These are phyloP conservation scores for Metarhizium album DNA, from an alignment of 2,329 filamentous ascomycete species.

Conservation along the genomic window DNA sequence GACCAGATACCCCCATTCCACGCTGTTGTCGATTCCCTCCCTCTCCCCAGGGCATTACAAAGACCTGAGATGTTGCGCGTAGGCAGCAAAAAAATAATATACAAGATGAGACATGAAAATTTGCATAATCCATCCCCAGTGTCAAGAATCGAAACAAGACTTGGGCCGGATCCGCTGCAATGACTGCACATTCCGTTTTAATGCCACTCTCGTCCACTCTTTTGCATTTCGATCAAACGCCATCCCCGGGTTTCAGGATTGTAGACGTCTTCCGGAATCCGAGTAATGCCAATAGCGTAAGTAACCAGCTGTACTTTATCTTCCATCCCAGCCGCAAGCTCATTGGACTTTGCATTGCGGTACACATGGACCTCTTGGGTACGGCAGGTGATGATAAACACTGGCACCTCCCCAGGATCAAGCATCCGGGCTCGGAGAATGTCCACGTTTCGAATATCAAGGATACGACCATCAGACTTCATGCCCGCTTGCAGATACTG, in stretches of 20 bases:
- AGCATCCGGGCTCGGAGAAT: constrained; percentile 71
- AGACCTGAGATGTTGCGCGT: constrained; percentile 11
- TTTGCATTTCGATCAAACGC: constrained; percentile 97
- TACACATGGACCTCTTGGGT: constrained; percentile 98
- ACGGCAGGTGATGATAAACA: constrained; percentile 93
- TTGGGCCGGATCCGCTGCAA: neutral
- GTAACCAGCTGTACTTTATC: constrained; percentile 97
- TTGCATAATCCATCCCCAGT: neutral
- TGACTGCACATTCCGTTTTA: constrained; percentile 26
- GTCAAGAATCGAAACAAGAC: neutral
- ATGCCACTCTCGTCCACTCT: constrained; percentile 84
- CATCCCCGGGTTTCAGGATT: constrained; percentile 95
- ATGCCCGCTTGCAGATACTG: constrained; percentile 91
- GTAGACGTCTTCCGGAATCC: constrained; percentile 88
- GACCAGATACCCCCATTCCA: constrained; percentile 6
- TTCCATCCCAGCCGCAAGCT: constrained; percentile 94
- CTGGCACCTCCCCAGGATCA: constrained; percentile 78
- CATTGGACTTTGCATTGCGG: constrained; percentile 76
- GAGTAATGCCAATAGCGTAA: constrained; percentile 92
- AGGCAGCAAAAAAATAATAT: constrained; percentile 4
- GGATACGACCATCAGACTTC: constrained; percentile 86
- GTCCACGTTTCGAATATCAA: constrained; percentile 92
- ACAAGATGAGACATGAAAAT: constrained; percentile 2
- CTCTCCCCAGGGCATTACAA: constrained; percentile 11
- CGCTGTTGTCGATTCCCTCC: neutral